Evolutionary conservation across 176 grass and related monocot species (phyloP), one percentile per base, ranked within the genome.

Genomic region (Microstegium vimineum): DNA sequence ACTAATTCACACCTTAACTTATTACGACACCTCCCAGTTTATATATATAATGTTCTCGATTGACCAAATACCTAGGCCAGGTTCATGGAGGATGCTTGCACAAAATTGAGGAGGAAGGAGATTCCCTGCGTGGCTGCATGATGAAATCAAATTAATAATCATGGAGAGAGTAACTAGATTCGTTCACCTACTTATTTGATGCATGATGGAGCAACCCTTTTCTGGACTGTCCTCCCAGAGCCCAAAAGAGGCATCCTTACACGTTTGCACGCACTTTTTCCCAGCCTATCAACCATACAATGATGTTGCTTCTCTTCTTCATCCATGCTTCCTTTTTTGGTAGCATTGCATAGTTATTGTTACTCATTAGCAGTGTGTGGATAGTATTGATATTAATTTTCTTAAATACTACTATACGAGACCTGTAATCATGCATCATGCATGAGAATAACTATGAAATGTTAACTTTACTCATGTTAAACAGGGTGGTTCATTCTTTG

Each of bases 231-330:
- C n/a, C n/a, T 10, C 42, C 11, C 20, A 40, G 4, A 57, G 34
- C 54, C 31, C 54, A 62, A 78, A 51, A 79, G 65, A 38, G 40
- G 20, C 32, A 20, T 60, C 67, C 70, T 79, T 79, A 64, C 75
- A 86, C 40, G 60, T 52, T 32, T 79, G 26, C 75, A 79, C 27
- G 16, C 46, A 2, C 66, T 62, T 63, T 45, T 63, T 63, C 22
- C 23, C 51, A 78, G 6, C 22, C 40, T 14, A 78, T 76, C 66
- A 26, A 20, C 60, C 60, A 62, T 61, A 45, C 73, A 77, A 69
- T 68, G 62, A 43, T 69, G 35, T 17, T 77, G 27, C 36, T 69
- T 74, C 27, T 46, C 46, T 14, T 75, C 61, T 46, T 68, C 46
- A 68, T 46, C 36, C 18, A 33, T 81, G 61, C 28, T 46, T 34